These are phyloP conservation scores for Fusarium albosuccineum DNA, from an alignment of 2,329 filamentous ascomycete species.

Conservation along the genomic window DNA sequence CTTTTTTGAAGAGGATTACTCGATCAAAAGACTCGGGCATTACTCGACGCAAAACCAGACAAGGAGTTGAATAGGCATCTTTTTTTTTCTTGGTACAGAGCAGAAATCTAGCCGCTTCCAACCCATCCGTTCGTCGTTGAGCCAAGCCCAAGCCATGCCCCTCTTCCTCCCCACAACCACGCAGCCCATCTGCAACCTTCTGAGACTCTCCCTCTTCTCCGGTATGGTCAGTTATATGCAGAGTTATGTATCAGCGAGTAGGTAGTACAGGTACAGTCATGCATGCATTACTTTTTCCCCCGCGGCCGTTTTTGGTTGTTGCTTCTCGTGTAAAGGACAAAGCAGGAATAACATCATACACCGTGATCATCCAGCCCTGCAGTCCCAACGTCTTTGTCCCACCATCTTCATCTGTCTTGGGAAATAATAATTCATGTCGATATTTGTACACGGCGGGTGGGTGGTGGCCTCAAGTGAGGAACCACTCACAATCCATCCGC, in stretches of 20 bases:
- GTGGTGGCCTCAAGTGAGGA: neutral
- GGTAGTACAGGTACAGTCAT: constrained; percentile 40
- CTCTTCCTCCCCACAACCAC: neutral
- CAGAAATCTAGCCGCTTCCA: constrained; percentile 15
- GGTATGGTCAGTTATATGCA: constrained; percentile 19
- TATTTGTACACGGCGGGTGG: constrained; percentile 39
- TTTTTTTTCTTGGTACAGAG: constrained; percentile 10
- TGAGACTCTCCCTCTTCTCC: neutral
- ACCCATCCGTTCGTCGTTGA: constrained; percentile 1
- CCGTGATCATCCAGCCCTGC: constrained; percentile 17
- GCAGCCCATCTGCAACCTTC: neutral
- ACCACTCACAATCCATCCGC: constrained; percentile 11
- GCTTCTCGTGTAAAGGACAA: constrained; percentile 12
- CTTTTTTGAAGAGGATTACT: constrained; percentile 14
- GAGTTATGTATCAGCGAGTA: constrained; percentile 21
- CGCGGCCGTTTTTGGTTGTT: constrained; percentile 20
- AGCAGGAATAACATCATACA: constrained; percentile 31
- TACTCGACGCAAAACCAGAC: constrained; percentile 32
- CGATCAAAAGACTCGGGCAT: constrained; percentile 8
- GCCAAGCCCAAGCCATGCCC: neutral
- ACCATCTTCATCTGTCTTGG: constrained; percentile 9
- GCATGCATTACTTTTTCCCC: constrained; percentile 34
- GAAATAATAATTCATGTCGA: constrained; percentile 29
- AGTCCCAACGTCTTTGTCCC: constrained; percentile 6
- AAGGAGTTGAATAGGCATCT: constrained; percentile 15